A percentile compares a stretch with the other conserved stretches of the same genome.
Evolutionary conservation across 169 alveolate species (phyloP).

Genomic region (Toxoplasma gondii): DNA sequence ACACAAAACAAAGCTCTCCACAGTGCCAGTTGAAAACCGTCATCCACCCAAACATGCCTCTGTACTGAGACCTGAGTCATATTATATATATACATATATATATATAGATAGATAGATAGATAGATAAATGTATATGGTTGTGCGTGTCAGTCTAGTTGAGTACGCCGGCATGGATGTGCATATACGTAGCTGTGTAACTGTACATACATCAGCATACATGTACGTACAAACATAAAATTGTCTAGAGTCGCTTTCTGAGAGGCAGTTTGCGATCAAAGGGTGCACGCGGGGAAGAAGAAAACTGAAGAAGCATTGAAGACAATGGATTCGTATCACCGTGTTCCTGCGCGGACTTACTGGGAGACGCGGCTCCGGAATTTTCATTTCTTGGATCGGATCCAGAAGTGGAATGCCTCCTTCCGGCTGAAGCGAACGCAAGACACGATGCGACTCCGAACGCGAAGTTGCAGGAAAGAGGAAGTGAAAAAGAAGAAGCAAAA

Average conservation of each 20-base stretch:
- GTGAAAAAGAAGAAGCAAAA: no score
- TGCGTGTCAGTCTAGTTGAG: not conserved
- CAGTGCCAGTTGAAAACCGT: no score
- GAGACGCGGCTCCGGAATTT: conserved; percentile 76
- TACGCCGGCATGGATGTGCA: not conserved
- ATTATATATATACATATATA: not conserved
- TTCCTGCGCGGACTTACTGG: not conserved
- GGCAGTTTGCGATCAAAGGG: not conserved
- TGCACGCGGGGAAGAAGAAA: no score
- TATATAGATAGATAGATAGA: not conserved
- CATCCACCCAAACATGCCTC: not conserved
- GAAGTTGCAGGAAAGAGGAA: no score
- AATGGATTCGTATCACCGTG: no score
- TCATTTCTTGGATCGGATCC: conserved; percentile 94
- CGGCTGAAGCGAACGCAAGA: not conserved
- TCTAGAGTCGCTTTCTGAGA: not conserved
- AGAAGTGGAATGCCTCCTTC: conserved; percentile 78
- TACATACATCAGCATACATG: not conserved
- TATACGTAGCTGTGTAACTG: not conserved
- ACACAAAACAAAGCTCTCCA: not conserved
- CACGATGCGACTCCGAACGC: not conserved
- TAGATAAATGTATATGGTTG: not conserved
- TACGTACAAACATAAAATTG: not conserved
- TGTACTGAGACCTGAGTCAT: no score
- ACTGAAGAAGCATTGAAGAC: no score